Percentiles rank a stretch among this genome's conserved stretches.
Conservation (phyloP, 140 eudicot genomes). For the Flaveria floridana region DNA sequence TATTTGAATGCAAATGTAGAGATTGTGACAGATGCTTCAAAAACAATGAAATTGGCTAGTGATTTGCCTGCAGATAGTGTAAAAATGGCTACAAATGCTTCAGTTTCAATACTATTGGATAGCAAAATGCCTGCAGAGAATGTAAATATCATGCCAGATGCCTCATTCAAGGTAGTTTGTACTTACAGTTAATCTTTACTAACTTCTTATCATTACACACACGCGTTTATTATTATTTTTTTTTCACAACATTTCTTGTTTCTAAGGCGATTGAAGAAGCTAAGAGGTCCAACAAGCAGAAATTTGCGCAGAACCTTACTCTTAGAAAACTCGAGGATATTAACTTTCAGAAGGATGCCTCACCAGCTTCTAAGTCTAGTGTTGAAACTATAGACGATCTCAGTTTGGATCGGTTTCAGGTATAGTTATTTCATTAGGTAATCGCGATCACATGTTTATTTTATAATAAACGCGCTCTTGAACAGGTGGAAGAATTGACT, state of each 20-base stretch:
- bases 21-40: slow-evolving; percentile 20
- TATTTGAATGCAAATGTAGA: slow-evolving; percentile 28
- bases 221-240: too few relatives aligned
- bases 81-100: slow-evolving; percentile 20
- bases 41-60: background rate
- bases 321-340: slow-evolving; percentile 31
- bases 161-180: slow-evolving; percentile 40
- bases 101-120: background rate
- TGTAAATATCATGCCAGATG: slow-evolving; percentile 37
- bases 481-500: slow-evolving; percentile 58
- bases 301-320: slow-evolving; percentile 33
- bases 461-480: background rate
- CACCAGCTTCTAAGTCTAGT: slow-evolving; percentile 35
- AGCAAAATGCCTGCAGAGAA: slow-evolving; percentile 26
- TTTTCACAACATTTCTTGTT: background rate
- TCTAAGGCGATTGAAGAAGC: slow-evolving; percentile 41
- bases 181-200: background rate
- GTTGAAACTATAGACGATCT: slow-evolving; percentile 46
- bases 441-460: background rate
- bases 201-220: background rate
- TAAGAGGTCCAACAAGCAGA: slow-evolving; percentile 23
- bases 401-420: slow-evolving; percentile 46
- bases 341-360: slow-evolving; percentile 41
- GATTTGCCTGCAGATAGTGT: slow-evolving; percentile 22
- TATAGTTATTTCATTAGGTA: background rate